Evolutionary conservation across 2,329 filamentous ascomycete species (phyloP), one percentile per base, ranked within the genome.

Genomic region (Ascocoryne sarcoides): DNA sequence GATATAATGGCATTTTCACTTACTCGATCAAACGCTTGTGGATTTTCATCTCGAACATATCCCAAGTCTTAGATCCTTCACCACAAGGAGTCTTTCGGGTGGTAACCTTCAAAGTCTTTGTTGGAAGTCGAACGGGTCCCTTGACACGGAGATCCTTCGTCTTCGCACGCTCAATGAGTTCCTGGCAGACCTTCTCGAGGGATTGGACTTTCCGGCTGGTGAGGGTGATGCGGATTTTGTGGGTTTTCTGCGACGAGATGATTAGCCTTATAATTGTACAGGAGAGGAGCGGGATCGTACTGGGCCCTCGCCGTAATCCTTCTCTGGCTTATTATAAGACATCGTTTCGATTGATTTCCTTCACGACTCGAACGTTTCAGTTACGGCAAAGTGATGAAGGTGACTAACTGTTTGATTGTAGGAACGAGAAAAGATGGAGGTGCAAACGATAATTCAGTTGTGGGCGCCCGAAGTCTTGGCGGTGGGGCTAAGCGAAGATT

Each of bases 51-150:
- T 98, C 90, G 71, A 76, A 98, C 69, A 77, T 82, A 69, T 96
- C 92, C 92, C 92, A 98, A 65, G 92, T 98, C 87, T 98, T 98
- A 71, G 84, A 93, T 74, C 92, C 92, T 81, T 98, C 92, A 84
- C 92, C 92, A 73, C 85, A 92, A 68, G 92, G 92, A 55, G 92
- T 96, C 84, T 98, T 98, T 65, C 92, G 84, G 76, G 92, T 59
- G 42, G 55, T 58, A 36, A 60, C 47, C 78, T 92, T 87, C 63
- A 96, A 79, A 67, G 79, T 86, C 83, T 95, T 95, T 75, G 89
- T 95, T 61, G 92, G 88, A 62, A 95, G 84, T 64, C 90, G 88
- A 70, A 96, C 90, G 66, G 90, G 88, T 64, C 92, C 90, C 84
- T 96, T 96, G 75, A 94, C 87, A 66, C 84, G 84, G 63, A 98